These are phyloP conservation scores for Arachnopeziza araneosa DNA, from an alignment of 2,329 filamentous ascomycete species.

Conservation along the genomic window DNA sequence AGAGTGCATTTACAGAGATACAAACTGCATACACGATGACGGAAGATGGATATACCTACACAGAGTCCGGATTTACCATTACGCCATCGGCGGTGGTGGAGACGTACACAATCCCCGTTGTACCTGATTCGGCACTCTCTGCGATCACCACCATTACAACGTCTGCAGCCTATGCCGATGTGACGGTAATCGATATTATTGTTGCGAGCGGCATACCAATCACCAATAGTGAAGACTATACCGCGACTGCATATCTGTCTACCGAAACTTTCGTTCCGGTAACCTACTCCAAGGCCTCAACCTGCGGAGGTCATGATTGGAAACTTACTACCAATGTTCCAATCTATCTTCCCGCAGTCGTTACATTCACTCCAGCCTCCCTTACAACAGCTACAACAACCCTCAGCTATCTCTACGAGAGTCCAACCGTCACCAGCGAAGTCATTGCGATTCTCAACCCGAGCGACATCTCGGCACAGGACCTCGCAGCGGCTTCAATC, in stretches of 20 bases:
- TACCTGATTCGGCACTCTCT: slow-evolving; percentile 5
- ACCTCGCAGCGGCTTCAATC: slow-evolving; percentile 7
- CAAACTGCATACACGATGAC: neutral
- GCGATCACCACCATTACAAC: neutral
- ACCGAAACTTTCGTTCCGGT: slow-evolving; percentile 11
- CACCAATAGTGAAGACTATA: neutral
- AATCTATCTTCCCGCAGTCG: slow-evolving; percentile 9
- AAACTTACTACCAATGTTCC: slow-evolving; percentile 15
- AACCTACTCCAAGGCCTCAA: slow-evolving; percentile 14
- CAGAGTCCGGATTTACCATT: neutral
- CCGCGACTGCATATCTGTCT: neutral
- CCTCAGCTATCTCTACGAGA: slow-evolving; percentile 1
- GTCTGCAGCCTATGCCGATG: slow-evolving; percentile 7
- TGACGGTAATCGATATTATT: slow-evolving; percentile 12
- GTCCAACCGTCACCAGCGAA: slow-evolving; percentile 1
- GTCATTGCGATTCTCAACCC: slow-evolving; percentile 12
- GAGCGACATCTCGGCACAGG: slow-evolving; percentile 7
- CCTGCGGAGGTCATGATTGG: slow-evolving; percentile 15
- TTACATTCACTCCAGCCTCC: slow-evolving; percentile 3
- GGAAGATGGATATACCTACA: neutral
- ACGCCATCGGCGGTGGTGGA: neutral
- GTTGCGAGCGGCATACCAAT: neutral
- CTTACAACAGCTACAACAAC: slow-evolving; percentile 6
- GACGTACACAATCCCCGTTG: slow-evolving; percentile 9
- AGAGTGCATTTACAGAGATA: neutral